Evolutionary conservation across 495 filamentous ascomycete genomes (phyloP), one percentile per base, ranked within the genome.

Genomic region (Aspergillus coremiiformis): DNA sequence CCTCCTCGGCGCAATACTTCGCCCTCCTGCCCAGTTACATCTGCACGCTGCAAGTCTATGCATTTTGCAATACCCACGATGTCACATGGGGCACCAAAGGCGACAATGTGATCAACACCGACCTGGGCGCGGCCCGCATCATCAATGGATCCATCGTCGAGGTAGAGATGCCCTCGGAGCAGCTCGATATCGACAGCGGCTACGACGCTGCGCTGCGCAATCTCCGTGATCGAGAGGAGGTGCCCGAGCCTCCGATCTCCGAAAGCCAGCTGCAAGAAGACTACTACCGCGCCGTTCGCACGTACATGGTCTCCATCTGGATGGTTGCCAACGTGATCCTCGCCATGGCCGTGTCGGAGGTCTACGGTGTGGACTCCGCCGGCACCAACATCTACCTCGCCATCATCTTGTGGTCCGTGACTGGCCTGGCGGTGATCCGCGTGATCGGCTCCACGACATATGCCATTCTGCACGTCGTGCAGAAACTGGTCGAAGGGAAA

Each of bases 11-110:
- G n/a, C 91, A 96, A 67, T 99, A 99, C 75, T 95, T 97, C 63
- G 77, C 89, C 43, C 81, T 99, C 23, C 75, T 99, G 21, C 93
- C 93, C 0, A 81, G 75, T 42, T 99, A 97, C 73, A 94, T 99
- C 70, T 96, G 93, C 77, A 96, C 89, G 0, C 74, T 99, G 23
- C 94, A 97, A 68, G 90, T 97, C 33, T 99, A 99, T 75, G 93
- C 93, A 30, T 97, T 99, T 68, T 99, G 93, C 78, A 99, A 99
- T 77, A 95, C 93, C 33, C 93, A 98, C 78, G 93, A 98, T 71
- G 90, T 98, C 11, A 95, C 91, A 4, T 98, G 93, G 93, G 93
- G 93, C 41, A 99, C 94, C 21, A 99, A 99, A 67, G 94, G 94
- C 50, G 94, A 99, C 73, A 99, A 99, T 68, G 82, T 91, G 17